phyloP scores from a whole-genome alignment of 345 rosid species.

The Melaleuca alternifolia region DNA sequence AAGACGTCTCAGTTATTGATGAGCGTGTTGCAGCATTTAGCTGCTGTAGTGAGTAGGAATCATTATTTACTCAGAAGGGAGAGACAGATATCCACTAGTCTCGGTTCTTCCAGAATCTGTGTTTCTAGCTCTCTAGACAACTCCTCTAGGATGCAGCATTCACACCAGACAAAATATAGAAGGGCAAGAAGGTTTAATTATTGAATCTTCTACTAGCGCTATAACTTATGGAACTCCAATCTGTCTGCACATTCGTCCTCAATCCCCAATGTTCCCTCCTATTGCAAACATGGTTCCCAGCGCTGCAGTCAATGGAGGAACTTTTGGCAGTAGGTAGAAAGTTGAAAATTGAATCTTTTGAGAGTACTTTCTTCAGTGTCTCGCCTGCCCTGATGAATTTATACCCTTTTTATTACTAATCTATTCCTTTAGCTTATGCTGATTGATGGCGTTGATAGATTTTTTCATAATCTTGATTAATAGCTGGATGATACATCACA shows the following conservation, averaged over 20 bases:
- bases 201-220: constrained; percentile 16
- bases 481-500: not conserved
- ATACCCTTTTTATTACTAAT: not conserved
- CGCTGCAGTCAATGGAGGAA: constrained; percentile 17
- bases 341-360: not conserved
- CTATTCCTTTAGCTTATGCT: not conserved
- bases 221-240: constrained; percentile 13
- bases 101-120: constrained; percentile 20
- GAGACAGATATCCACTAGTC: constrained; percentile 26
- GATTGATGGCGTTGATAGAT: not conserved
- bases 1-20: no score
- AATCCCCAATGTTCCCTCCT: constrained; percentile 16
- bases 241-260: constrained; percentile 1
- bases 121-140: constrained; percentile 16
- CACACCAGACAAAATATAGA: constrained; percentile 4
- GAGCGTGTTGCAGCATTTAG: constrained; percentile 59
- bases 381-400: not conserved
- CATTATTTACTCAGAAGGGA: constrained; percentile 47
- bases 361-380: not conserved
- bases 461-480: not conserved
- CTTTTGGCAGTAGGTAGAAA: not conserved
- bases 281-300: constrained; percentile 7
- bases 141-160: constrained; percentile 3
- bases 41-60: constrained; percentile 43
- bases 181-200: constrained; percentile 9